Evolutionary conservation across 768 basidiomycete species (phyloP).

Genomic region (Trametes cingulata): DNA sequence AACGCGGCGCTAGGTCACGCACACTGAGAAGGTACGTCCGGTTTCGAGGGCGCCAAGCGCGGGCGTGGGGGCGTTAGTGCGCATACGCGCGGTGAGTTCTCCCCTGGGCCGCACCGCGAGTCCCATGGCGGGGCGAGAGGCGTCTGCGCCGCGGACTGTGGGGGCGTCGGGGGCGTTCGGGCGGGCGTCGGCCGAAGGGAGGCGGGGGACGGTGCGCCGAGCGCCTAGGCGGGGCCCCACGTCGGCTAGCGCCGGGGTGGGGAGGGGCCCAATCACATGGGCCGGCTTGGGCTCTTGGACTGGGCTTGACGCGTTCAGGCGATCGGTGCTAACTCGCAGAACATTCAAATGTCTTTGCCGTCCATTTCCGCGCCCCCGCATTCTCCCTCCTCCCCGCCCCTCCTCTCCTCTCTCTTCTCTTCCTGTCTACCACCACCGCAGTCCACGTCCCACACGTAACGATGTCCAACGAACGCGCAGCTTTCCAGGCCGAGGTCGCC

Average conservation of each 20-base stretch:
- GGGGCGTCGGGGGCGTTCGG: background rate
- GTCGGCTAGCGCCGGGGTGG: slow-evolving; percentile 10
- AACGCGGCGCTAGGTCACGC: slow-evolving; percentile 1
- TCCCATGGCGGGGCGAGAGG: background rate
- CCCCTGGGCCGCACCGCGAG: background rate
- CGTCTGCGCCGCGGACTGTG: background rate
- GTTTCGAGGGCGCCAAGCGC: background rate
- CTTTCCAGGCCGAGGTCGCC: slow-evolving; percentile 80
- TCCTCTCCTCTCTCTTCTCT: slow-evolving; percentile 7
- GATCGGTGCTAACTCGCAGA: slow-evolving; percentile 23
- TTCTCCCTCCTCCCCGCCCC: slow-evolving; percentile 20
- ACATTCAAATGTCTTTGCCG: slow-evolving; percentile 13
- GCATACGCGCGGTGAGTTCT: slow-evolving; percentile 12
- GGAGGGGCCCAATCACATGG: slow-evolving; percentile 20
- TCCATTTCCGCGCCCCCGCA: slow-evolving; percentile 13
- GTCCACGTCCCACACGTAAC: background rate
- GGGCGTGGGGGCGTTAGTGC: slow-evolving; percentile 12
- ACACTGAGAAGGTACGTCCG: slow-evolving; percentile 1
- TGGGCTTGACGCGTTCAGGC: slow-evolving; percentile 10
- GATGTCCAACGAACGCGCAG: slow-evolving; percentile 68
- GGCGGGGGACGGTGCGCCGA: slow-evolving; percentile 19
- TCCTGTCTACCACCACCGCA: background rate
- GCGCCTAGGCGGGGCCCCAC: slow-evolving; percentile 20
- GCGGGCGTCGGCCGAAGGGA: slow-evolving; percentile 21
- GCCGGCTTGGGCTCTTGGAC: slow-evolving; percentile 3